Conservation (phyloP, 805 yeast genomes). For the Suhomyces prunicola region DNA sequence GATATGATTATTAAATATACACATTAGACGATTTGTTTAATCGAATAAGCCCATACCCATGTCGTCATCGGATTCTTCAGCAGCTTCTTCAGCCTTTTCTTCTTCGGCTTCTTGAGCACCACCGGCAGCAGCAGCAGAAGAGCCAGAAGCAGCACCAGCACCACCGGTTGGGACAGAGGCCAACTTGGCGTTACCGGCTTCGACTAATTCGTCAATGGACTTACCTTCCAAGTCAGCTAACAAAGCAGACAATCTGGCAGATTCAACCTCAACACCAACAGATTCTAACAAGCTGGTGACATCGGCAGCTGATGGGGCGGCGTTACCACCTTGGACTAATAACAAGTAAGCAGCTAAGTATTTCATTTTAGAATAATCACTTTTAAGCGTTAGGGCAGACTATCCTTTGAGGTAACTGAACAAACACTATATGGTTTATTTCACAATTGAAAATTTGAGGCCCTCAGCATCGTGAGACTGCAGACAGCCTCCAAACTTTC, state of each 20-base stretch:
- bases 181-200: conserved; percentile 93
- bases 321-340: conserved; percentile 95
- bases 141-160: conserved; percentile 79
- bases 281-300: conserved; percentile 85
- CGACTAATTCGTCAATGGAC: conserved; percentile 81
- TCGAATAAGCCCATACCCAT: conserved; percentile 99
- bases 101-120: conserved; percentile 70
- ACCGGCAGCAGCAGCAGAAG: conserved; percentile 68
- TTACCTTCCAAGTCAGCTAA: conserved; percentile 91
- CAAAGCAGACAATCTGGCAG: conserved; percentile 76
- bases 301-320: conserved; percentile 91
- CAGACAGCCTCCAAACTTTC: not conserved
- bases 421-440: not conserved
- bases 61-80: conserved; percentile 65
- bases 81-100: conserved; percentile 58
- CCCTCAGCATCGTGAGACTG: not conserved
- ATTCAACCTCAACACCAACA: conserved; percentile 95
- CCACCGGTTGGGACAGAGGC: conserved; percentile 98
- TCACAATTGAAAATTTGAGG: conserved; percentile 1
- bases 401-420: conserved; percentile 54
- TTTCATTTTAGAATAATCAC: conserved; percentile 85
- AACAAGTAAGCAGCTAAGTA: conserved; percentile 99
- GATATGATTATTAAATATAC: conserved; percentile 1
- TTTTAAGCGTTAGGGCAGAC: conserved; percentile 78
- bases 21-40: conserved; percentile 43